phyloP scores from a whole-genome alignment of 495 filamentous ascomycete genomes.

The Penicillium verhagenii region DNA sequence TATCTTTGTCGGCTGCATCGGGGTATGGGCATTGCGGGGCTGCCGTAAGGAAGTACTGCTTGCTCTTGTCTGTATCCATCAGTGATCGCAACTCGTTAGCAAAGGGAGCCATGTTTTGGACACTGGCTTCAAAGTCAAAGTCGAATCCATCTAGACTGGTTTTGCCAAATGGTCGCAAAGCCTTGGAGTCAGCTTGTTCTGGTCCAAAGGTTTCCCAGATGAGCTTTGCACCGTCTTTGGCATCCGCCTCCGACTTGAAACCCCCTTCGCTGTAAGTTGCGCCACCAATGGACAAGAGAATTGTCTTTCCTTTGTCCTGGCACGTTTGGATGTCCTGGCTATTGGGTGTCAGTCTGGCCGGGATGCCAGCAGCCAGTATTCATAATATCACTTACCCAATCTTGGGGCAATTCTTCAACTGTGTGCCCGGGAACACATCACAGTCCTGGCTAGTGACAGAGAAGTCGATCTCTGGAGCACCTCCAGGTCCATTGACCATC shows the following conservation, averaged over 20 bases:
- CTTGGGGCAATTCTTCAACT: slow-evolving; percentile 59
- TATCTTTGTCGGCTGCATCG: slow-evolving; percentile 56
- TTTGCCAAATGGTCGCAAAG: slow-evolving; percentile 61
- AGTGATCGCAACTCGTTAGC: slow-evolving; percentile 53
- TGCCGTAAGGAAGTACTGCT: slow-evolving; percentile 59
- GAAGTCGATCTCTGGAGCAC: slow-evolving; percentile 59
- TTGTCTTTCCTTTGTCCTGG: slow-evolving; percentile 62
- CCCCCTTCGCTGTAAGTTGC: slow-evolving; percentile 61
- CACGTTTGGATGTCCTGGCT: slow-evolving; percentile 61
- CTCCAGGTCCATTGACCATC: slow-evolving; percentile 47
- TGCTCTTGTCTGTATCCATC: slow-evolving; percentile 50
- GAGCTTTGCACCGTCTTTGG: slow-evolving; percentile 53
- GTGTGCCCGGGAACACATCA: slow-evolving; percentile 54
- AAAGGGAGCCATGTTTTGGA: slow-evolving; percentile 53
- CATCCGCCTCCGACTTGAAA: slow-evolving; percentile 53
- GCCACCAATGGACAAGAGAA: slow-evolving; percentile 68
- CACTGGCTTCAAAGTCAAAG: slow-evolving; percentile 59
- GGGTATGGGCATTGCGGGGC: slow-evolving; percentile 69
- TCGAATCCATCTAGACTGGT: slow-evolving; percentile 72
- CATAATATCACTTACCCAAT: slow-evolving; percentile 47
- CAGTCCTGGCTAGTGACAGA: slow-evolving; percentile 58
- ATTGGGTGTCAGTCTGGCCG: slow-evolving; percentile 17
- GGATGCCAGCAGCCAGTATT: background rate
- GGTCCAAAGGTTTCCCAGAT: slow-evolving; percentile 69
- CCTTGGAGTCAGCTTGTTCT: slow-evolving; percentile 16